phyloP scores from a whole-genome alignment of 176 grass and related monocot genomes.

The Paspalum notatum region DNA sequence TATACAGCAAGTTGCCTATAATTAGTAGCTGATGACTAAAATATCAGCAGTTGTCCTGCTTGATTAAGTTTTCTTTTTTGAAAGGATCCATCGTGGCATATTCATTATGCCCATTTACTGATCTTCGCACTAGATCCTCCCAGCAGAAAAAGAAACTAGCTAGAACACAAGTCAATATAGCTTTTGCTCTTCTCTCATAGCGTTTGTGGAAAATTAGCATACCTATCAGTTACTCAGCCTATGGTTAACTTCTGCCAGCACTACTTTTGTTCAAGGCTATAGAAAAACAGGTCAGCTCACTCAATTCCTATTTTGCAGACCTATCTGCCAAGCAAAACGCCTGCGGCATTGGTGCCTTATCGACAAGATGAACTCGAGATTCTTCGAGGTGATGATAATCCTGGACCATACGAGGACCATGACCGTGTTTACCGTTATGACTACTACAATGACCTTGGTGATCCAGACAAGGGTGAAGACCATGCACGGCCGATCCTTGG shows the following conservation, averaged over 20 bases:
- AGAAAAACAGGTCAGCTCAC: not conserved
- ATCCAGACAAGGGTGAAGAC: conserved; percentile 53
- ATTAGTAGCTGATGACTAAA: not conserved
- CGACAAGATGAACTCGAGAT: conserved; percentile 64
- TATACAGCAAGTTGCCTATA: conserved; percentile 4
- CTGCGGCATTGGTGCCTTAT: conserved; percentile 53
- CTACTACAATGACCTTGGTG: conserved; percentile 80
- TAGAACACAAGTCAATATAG: not conserved
- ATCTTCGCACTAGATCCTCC: not conserved
- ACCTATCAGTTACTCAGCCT: not conserved
- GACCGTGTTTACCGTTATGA: conserved; percentile 81
- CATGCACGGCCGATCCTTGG: conserved; percentile 60
- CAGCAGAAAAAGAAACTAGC: not conserved
- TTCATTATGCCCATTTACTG: not conserved
- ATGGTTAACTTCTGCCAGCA: not conserved
- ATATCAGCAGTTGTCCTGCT: not conserved
- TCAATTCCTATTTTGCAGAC: conserved; percentile 48
- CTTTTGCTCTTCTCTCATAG: not conserved
- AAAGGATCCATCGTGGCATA: not conserved
- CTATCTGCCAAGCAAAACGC: conserved; percentile 78
- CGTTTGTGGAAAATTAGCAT: not conserved
- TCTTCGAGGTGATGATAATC: conserved; percentile 57
- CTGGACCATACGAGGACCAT: conserved; percentile 57
- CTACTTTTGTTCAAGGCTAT: not conserved
- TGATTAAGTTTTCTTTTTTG: not conserved